Evolutionary conservation across 2,329 filamentous ascomycete species (phyloP), one percentile per base, ranked within the genome.

Genomic region (Fusarium burgessii): DNA sequence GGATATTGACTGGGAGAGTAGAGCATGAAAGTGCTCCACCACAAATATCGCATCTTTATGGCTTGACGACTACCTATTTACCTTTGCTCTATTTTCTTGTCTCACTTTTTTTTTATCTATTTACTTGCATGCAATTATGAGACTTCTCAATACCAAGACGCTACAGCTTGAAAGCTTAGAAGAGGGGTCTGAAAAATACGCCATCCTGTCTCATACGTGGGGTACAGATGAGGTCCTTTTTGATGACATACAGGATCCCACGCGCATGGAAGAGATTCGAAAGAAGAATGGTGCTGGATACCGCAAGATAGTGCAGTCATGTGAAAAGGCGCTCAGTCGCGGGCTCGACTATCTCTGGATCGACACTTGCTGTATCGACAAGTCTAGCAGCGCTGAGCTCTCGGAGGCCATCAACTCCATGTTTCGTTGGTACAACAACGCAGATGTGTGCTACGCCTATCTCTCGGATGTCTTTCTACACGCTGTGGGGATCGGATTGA

Each of bases 331-430:
- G 20, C 49, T 62, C 41, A 60, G 67, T 58, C 70, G 69, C 49
- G 74, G 73, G 41, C 62, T 71, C 60, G 46, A 65, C 45, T 63
- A 74, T 50, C 57, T 76, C 42, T 76, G 74, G 74, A 65, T 76
- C 51, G 74, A 76, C 68, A 76, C 74, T 27, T 76, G 74, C 65
- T 76, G 74, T 65, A 76, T 76, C 66, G 69, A 76, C 69, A 76
- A 73, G 46, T 63, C 66, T 18, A 76, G 61, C 59, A 76, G 74
- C 61, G 71, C 74, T 29, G 74, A 76, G 55, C 69, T 76, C 41
- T 75, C 72, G 18, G 73, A 76, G 51, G 62, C 74, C 18, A 46
- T 76, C 63, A 76, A 76, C 46, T 75, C 72, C 54, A 76, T 76
- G 74, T 76, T 76, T 43, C 69, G 59, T 29, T 76, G 74, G 74